These are phyloP conservation scores for Talaromyces sp. DNA, from an alignment of 2,329 filamentous ascomycete genomes.

Conservation along the genomic window DNA sequence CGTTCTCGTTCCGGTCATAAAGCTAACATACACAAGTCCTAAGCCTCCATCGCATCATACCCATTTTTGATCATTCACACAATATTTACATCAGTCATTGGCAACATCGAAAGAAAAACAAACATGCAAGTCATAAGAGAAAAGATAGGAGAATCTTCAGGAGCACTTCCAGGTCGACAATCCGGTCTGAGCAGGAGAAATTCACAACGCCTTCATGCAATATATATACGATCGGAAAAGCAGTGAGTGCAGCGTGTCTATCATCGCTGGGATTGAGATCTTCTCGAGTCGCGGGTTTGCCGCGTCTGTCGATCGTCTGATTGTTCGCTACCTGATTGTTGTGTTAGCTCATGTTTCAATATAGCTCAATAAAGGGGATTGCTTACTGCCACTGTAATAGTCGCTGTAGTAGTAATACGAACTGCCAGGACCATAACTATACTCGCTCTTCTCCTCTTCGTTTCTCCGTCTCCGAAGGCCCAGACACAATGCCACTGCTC, in stretches of 20 bases:
- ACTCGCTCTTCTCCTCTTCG: constrained; percentile 39
- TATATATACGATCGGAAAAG: not conserved
- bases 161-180: constrained; percentile 7
- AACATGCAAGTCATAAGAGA: not conserved
- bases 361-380: not conserved
- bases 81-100: constrained; percentile 1
- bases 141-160: not conserved
- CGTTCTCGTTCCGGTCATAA: not conserved
- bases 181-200: not conserved
- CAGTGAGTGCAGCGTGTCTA: not conserved
- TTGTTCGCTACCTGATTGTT: constrained; percentile 41
- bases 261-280: constrained; percentile 10
- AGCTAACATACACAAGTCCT: not conserved
- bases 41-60: not conserved
- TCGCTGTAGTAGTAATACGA: constrained; percentile 42
- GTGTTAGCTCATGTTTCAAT: constrained; percentile 18
- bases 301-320: constrained; percentile 33
- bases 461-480: constrained; percentile 43
- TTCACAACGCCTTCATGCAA: constrained; percentile 11
- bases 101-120: not conserved
- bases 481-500: constrained; percentile 44
- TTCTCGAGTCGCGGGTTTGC: constrained; percentile 31
- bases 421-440: constrained; percentile 31
- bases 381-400: constrained; percentile 42
- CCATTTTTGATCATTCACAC: not conserved